These are phyloP conservation scores for Cryptosporidium felis DNA, from an alignment of 169 alveolate species.

Conservation along the genomic window DNA sequence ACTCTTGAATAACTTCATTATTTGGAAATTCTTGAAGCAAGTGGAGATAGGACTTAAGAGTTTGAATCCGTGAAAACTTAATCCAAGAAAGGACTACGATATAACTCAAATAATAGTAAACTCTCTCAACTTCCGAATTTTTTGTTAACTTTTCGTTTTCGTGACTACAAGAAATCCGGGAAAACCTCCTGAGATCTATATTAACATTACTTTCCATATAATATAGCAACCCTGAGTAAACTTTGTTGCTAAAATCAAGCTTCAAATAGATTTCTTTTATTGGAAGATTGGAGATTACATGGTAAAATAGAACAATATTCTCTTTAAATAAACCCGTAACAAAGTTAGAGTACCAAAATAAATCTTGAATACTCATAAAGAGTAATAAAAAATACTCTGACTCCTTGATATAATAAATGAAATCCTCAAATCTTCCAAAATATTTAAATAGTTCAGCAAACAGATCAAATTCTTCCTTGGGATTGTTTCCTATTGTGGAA, in stretches of 20 bases:
- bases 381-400: background rate
- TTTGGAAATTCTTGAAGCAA: background rate
- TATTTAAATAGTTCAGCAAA: conserved; percentile 16
- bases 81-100: conserved; percentile 10
- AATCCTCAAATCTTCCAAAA: conserved; percentile 2
- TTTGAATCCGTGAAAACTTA: background rate
- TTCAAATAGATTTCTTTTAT: background rate
- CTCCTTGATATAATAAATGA: conserved; percentile 13
- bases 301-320: conserved; percentile 1
- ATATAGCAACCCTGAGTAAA: background rate
- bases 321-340: background rate
- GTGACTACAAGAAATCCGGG: background rate
- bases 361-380: background rate
- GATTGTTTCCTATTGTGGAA: background rate
- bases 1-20: background rate
- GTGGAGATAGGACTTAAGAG: conserved; percentile 18
- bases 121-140: no score
- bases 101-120: conserved; percentile 30
- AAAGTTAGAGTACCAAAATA: conserved; percentile 2
- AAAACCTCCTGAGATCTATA: background rate
- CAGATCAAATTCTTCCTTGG: background rate
- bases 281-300: background rate
- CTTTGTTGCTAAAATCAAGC: background rate
- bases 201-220: conserved; percentile 11
- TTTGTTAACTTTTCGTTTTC: background rate